Evolutionary conservation across 2,329 filamentous ascomycete species (phyloP), one percentile per base, ranked within the genome.

Genomic region (Paraphaeosphaeria minitans): DNA sequence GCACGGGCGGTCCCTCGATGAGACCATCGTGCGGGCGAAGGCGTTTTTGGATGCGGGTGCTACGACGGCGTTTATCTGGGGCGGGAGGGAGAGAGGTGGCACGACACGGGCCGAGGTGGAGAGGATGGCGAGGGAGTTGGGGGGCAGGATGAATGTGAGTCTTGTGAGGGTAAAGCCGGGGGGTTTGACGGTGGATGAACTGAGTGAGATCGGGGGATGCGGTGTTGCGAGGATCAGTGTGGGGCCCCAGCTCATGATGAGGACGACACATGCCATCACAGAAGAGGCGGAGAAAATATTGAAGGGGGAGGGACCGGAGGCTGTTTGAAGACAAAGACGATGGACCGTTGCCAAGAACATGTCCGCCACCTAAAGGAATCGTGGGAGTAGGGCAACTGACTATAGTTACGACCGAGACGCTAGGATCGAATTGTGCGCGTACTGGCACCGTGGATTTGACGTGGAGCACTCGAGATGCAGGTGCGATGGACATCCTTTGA

Each of bases 61-160:
- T 0, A 83, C 80, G 13, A 87, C 83, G 0, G 79, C 86, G 0
- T 88, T 87, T 74, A 84, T 87, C 53, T 88, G 84, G 85, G 85
- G 85, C 14, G 84, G 79, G 1, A 65, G 75, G 0, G 72, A 72
- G 19, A 59, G 37, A 69, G 79, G 14, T 72, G 84, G 42, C 3
- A 71, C 58, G 63, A 60, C 45, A 10, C 59, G 57, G 50, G 65
- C 55, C 24, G 73, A 74, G 53, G 67, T 75, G 9, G 57, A 63
- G 50, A 59, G 60, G 45, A 62, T 64, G 19, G 27, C 13, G 7
- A 55, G 66, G 53, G 71, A 58, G 37, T 61, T 75, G 35, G 61
- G 58, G 19, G 73, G 73, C 2, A 58, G 57, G 51, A 39, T 75
- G 62, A 75, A 74, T 64, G 73, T 75, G 14, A 68, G 59, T 33